These are phyloP conservation scores for Hibiscus tridactylites DNA, from an alignment of 345 rosid species.

Conservation along the genomic window DNA sequence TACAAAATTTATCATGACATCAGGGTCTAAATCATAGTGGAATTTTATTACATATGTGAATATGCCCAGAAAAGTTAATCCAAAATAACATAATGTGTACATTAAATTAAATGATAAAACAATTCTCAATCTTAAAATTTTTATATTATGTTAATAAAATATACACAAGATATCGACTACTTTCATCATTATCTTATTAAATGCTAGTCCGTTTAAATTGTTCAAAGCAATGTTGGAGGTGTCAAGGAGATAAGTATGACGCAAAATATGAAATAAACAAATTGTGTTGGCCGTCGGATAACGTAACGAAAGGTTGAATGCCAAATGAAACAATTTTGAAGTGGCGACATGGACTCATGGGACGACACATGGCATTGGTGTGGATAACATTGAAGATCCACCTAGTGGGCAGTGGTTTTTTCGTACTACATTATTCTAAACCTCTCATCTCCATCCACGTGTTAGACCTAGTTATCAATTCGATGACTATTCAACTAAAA, in stretches of 20 bases:
- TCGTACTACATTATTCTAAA: not conserved
- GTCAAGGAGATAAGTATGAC: not conserved
- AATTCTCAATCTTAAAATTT: no score
- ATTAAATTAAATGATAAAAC: no score
- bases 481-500: not conserved
- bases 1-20: not conserved
- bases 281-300: not conserved
- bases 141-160: no score
- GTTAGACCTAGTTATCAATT: not conserved
- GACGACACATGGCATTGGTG: not conserved
- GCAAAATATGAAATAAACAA: not conserved
- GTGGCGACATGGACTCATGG: not conserved
- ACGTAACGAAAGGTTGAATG: not conserved
- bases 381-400: not conserved
- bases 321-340: no score
- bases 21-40: not conserved
- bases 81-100: no score
- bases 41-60: not conserved
- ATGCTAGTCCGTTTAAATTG: no score
- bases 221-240: no score
- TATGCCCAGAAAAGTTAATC: not conserved
- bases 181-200: no score
- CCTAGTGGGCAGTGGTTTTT: constrained; percentile 5
- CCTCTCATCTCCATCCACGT: constrained; percentile 12
- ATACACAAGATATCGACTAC: no score